These are phyloP conservation scores for Aspergillus flavus DNA, from an alignment of 2,329 filamentous ascomycete species.

Conservation along the genomic window DNA sequence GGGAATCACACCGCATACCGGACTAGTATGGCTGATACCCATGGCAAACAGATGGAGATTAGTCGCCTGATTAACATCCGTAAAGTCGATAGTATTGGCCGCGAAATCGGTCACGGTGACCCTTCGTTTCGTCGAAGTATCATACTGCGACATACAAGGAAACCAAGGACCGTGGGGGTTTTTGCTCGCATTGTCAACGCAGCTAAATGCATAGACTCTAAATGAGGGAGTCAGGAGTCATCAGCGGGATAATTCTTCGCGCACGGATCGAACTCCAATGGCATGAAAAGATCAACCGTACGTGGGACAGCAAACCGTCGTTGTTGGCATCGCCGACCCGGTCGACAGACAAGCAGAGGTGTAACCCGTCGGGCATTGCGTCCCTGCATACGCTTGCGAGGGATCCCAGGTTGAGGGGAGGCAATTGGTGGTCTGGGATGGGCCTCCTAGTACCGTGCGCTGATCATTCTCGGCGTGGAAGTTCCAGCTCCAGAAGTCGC, in stretches of 20 bases:
- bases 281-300: not conserved
- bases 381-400: not conserved
- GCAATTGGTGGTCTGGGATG: slow-evolving; percentile 6
- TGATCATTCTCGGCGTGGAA: not conserved
- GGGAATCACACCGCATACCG: not conserved
- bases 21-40: not conserved
- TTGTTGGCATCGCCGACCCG: not conserved
- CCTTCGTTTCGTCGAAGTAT: not conserved
- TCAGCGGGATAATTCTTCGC: not conserved
- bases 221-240: not conserved
- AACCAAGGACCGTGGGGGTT: slow-evolving; percentile 1
- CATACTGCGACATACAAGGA: slow-evolving; percentile 5
- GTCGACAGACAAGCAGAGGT: not conserved
- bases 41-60: slow-evolving; percentile 5
- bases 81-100: not conserved
- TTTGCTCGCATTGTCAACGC: not conserved
- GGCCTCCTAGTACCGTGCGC: slow-evolving; percentile 7
- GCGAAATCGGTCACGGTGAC: slow-evolving; percentile 6
- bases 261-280: not conserved
- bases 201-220: slow-evolving; percentile 1
- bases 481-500: slow-evolving; percentile 6
- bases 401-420: slow-evolving; percentile 5
- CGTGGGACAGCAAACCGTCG: slow-evolving; percentile 4
- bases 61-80: not conserved
- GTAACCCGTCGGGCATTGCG: not conserved